These are phyloP conservation scores for Hygrophorus russula DNA, from an alignment of 768 basidiomycete species.

Conservation along the genomic window DNA sequence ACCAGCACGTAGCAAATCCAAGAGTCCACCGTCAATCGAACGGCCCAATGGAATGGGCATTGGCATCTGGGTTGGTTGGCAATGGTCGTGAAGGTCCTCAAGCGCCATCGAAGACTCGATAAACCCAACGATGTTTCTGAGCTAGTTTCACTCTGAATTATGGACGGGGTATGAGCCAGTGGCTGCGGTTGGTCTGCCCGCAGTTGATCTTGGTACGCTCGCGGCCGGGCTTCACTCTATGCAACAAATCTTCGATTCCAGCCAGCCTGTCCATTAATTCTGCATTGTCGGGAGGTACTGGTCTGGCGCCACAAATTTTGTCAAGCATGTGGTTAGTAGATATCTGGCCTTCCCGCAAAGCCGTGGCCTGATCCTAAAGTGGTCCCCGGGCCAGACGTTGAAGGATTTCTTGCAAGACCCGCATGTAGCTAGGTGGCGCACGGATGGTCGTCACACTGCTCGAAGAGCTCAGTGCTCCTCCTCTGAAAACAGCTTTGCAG, in stretches of 20 bases:
- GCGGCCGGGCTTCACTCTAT: slow-evolving; percentile 21
- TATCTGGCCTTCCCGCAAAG: slow-evolving; percentile 52
- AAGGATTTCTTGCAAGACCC: slow-evolving; percentile 42
- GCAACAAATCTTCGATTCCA: slow-evolving; percentile 37
- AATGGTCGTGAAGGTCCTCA: slow-evolving; percentile 9
- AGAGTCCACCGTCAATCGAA: slow-evolving; percentile 48
- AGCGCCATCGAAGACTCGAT: slow-evolving; percentile 15
- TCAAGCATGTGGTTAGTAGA: slow-evolving; percentile 51
- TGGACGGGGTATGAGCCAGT: slow-evolving; percentile 9
- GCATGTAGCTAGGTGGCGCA: slow-evolving; percentile 21
- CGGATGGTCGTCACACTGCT: slow-evolving; percentile 15
- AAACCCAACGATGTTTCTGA: slow-evolving; percentile 4
- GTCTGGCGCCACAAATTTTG: slow-evolving; percentile 38
- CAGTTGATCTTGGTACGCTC: slow-evolving; percentile 14
- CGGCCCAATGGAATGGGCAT: slow-evolving; percentile 38
- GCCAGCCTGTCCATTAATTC: slow-evolving; percentile 29
- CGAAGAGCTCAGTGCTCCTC: slow-evolving; percentile 26
- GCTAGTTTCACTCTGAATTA: slow-evolving; percentile 3
- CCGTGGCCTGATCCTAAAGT: slow-evolving; percentile 37
- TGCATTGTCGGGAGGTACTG: slow-evolving; percentile 27
- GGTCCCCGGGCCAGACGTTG: slow-evolving; percentile 35
- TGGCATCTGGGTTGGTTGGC: slow-evolving; percentile 18
- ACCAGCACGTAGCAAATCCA: slow-evolving; percentile 45
- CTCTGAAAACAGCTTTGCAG: no score
- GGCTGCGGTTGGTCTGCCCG: slow-evolving; percentile 13